These are phyloP conservation scores for Rhizoctonia solani DNA, from an alignment of 1,284 basidiomycete species.

Conservation along the genomic window DNA sequence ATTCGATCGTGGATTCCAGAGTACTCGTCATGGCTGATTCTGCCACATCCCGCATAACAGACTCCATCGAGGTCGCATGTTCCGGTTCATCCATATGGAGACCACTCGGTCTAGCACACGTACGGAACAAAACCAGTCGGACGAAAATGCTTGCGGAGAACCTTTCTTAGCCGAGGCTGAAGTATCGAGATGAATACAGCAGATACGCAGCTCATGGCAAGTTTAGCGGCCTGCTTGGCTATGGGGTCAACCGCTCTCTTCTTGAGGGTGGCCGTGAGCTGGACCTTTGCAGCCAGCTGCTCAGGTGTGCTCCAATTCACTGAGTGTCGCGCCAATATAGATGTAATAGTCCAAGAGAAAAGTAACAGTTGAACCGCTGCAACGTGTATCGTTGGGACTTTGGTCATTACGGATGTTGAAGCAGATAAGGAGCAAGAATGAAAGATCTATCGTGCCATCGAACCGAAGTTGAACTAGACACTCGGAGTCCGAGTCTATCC, in stretches of 20 bases:
- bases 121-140: slow-evolving; percentile 28
- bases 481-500: slow-evolving; percentile 14
- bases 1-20: slow-evolving; percentile 17
- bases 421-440: slow-evolving; percentile 26
- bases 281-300: slow-evolving; percentile 4
- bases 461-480: slow-evolving; percentile 30
- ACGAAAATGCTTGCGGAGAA: slow-evolving; percentile 27
- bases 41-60: slow-evolving; percentile 12
- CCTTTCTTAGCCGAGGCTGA: slow-evolving; percentile 2
- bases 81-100: slow-evolving; percentile 24
- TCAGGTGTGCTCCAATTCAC: slow-evolving; percentile 25
- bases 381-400: slow-evolving; percentile 29
- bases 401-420: slow-evolving; percentile 32
- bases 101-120: slow-evolving; percentile 2
- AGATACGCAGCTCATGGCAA: slow-evolving; percentile 24
- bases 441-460: slow-evolving; percentile 23
- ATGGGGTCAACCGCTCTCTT: slow-evolving; percentile 20
- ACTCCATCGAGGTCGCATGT: slow-evolving; percentile 32
- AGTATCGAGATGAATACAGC: slow-evolving; percentile 25
- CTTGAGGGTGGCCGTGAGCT: slow-evolving; percentile 25
- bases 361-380: slow-evolving; percentile 34
- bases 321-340: slow-evolving; percentile 26
- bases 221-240: slow-evolving; percentile 5
- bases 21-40: slow-evolving; percentile 28
- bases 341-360: slow-evolving; percentile 34